Evolutionary conservation across 306 rosid genomes (phyloP), one percentile per base, ranked within the genome.

Genomic region (Quercus parvula): DNA sequence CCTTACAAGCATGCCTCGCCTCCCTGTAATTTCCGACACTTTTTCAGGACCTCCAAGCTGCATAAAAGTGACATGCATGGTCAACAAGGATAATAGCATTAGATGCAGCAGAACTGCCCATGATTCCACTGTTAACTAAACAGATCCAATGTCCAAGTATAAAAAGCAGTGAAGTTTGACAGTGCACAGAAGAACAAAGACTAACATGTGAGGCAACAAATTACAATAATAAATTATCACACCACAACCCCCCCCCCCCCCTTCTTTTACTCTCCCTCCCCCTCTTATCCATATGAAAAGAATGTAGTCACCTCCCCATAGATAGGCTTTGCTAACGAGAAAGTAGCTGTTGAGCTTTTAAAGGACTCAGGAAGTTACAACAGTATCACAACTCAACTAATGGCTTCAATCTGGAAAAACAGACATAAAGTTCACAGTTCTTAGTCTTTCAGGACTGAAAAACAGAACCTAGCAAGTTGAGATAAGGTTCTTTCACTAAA

Each of bases 1-100:
- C 85, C 99, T 90, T 81, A 95, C 99, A 83, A 95, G 96, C 99
- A 95, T 95, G 80, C 99, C 99, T 83, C 99, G 92, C 88, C 99
- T 92, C 86, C 99, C 99, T 44, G 99, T 95, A 77, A 95, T 90
- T 88, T 95, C 99, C 61, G 98, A 94, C 69, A 95, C 97, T 72
- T 91, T 95, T 61, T 95, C 99, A 75, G 99, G 99, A 56, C 99
- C 99, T 70, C 99, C 98, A 59, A 95, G 90, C 99, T 95, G 92
- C 77, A 78, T 52, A 41, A 77, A 56, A 75, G 57, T 52, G 69
- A 67, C 56, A 77, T 19, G 81, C 64, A 76, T 46, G n/a, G 66
- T 73, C 55, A 79, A 73, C 54, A 57, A 51, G 35, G 59, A 77
- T 52, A 76, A 44, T 49, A 81, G 71, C 46, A 56, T 67, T 56